Percentiles rank a stretch among this genome's conserved stretches.
phyloP scores from a whole-genome alignment of 2,329 filamentous ascomycete species.

The Paraphaeosphaeria sporulosa region DNA sequence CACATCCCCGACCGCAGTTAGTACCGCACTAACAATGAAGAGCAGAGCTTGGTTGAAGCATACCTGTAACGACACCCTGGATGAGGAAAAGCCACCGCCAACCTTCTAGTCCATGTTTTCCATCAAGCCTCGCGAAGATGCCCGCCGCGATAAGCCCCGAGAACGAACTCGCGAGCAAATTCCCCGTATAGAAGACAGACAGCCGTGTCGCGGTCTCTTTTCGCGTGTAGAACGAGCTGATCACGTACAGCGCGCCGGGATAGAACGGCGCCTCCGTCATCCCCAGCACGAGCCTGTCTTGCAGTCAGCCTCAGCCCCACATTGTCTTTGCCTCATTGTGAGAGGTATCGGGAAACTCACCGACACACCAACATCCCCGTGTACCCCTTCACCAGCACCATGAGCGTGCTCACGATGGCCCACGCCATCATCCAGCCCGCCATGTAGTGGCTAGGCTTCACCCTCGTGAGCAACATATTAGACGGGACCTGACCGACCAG shows the following conservation, averaged over 20 bases:
- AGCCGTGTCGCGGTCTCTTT: conserved; percentile 45
- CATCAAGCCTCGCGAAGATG: conserved; percentile 46
- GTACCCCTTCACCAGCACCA: conserved; percentile 37
- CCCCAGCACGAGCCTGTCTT: conserved; percentile 34
- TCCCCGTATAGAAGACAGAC: conserved; percentile 49
- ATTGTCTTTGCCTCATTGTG: neutral
- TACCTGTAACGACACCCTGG: conserved; percentile 46
- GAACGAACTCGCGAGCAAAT: conserved; percentile 50
- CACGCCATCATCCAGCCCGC: conserved; percentile 44
- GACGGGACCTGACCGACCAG: conserved; percentile 47
- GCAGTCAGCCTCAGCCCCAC: neutral
- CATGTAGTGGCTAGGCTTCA: conserved; percentile 40
- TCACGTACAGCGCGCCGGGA: conserved; percentile 44
- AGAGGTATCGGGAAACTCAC: conserved; percentile 4
- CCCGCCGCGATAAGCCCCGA: conserved; percentile 52
- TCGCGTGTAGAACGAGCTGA: conserved; percentile 47
- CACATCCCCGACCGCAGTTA: neutral
- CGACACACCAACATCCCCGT: conserved; percentile 39
- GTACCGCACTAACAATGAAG: neutral
- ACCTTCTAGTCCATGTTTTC: conserved; percentile 48
- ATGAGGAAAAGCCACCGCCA: conserved; percentile 57
- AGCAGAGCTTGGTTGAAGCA: conserved; percentile 4
- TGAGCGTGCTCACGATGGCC: conserved; percentile 43
- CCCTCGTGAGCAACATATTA: conserved; percentile 52
- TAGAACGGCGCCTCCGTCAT: conserved; percentile 41